Evolutionary conservation across 495 filamentous ascomycete species (phyloP).

Genomic region (Penicillium crystallinum): DNA sequence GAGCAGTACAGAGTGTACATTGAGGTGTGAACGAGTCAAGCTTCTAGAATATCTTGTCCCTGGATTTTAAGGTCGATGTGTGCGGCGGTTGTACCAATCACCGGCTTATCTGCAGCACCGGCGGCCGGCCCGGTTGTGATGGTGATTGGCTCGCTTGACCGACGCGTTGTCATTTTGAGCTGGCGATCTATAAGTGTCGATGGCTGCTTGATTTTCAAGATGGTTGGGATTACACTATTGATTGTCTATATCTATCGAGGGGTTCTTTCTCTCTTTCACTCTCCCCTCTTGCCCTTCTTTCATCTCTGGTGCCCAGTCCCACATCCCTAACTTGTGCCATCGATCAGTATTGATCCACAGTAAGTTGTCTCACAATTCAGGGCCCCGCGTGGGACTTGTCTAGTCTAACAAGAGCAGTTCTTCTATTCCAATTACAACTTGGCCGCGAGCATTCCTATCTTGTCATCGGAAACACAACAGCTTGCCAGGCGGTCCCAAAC

Average conservation of each 20-base stretch:
- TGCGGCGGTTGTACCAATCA: conserved; percentile 15
- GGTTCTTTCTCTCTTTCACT: background rate
- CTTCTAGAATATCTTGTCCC: conserved; percentile 24
- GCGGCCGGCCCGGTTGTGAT: conserved; percentile 18
- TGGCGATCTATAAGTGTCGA: conserved; percentile 21
- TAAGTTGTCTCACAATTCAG: conserved; percentile 15
- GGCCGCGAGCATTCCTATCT: background rate
- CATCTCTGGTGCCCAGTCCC: background rate
- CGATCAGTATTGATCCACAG: conserved; percentile 15
- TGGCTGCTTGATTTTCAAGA: conserved; percentile 16
- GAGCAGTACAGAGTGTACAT: no score
- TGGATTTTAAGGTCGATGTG: conserved; percentile 20
- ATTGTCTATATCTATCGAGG: conserved; percentile 1
- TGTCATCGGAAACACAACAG: background rate
- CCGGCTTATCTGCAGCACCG: conserved; percentile 14
- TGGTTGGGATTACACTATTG: conserved; percentile 19
- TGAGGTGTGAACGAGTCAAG: no score
- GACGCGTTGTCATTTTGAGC: conserved; percentile 11
- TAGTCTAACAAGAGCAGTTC: conserved; percentile 14
- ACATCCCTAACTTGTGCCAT: conserved; percentile 2
- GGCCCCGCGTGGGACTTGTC: conserved; percentile 19
- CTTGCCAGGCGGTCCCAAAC: conserved; percentile 2
- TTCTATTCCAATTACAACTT: background rate
- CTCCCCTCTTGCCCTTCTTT: background rate
- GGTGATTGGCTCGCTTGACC: conserved; percentile 20